These are phyloP conservation scores for Lentinula boryana DNA, from an alignment of 768 basidiomycete genomes.

Conservation along the genomic window DNA sequence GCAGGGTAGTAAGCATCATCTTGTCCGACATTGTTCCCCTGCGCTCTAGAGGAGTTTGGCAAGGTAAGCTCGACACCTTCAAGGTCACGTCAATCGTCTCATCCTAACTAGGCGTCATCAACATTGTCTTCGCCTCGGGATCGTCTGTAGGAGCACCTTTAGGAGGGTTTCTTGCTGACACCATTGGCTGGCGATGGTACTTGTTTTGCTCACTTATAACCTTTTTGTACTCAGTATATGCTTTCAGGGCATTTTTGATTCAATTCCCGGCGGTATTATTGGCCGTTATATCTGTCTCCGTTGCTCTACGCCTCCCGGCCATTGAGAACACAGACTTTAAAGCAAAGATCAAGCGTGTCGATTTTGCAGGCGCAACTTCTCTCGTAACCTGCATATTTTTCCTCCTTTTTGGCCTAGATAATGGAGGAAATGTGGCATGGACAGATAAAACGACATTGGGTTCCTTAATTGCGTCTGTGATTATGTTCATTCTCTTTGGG, in stretches of 20 bases:
- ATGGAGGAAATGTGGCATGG: constrained; percentile 48
- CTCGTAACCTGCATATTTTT: constrained; percentile 51
- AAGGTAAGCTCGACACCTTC: constrained; percentile 34
- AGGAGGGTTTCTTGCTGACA: constrained; percentile 58
- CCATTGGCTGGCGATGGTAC: constrained; percentile 64
- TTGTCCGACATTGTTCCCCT: constrained; percentile 63
- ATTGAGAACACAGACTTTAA: constrained; percentile 32
- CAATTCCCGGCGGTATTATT: constrained; percentile 53
- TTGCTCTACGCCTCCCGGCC: constrained; percentile 50
- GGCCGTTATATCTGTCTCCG: constrained; percentile 46
- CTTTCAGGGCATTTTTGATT: constrained; percentile 46
- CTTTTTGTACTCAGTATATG: background rate
- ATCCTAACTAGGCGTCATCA: constrained; percentile 38
- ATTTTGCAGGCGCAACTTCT: constrained; percentile 52
- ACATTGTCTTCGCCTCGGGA: constrained; percentile 54
- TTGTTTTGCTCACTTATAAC: background rate
- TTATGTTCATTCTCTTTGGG: constrained; percentile 32
- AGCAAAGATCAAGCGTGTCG: constrained; percentile 52
- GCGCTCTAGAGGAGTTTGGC: constrained; percentile 62
- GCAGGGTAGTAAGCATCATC: constrained; percentile 56
- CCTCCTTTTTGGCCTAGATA: constrained; percentile 53
- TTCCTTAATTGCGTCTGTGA: constrained; percentile 26
- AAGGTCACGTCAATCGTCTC: background rate
- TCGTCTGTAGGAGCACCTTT: constrained; percentile 56
- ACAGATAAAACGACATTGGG: constrained; percentile 28